Percentiles rank a stretch among this genome's conserved stretches.
These are phyloP conservation scores for Tetrapisispora namnaoensis DNA, from an alignment of 805 yeast genomes.

Conservation along the genomic window DNA sequence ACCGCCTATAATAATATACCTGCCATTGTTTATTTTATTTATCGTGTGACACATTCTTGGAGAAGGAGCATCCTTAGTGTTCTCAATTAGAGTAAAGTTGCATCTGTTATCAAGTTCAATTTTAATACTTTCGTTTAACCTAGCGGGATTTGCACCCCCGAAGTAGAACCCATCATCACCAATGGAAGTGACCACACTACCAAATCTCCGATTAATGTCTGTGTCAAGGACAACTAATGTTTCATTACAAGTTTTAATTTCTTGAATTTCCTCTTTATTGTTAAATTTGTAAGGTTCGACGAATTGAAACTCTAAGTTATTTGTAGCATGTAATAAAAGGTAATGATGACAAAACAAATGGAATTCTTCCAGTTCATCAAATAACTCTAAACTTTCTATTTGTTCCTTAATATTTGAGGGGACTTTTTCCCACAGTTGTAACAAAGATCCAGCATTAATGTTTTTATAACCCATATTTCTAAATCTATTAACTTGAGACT, in stretches of 20 bases:
- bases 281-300: constrained; percentile 4
- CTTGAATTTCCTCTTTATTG: not conserved
- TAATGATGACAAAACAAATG: constrained; percentile 68
- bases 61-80: constrained; percentile 20
- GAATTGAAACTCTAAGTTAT: constrained; percentile 16
- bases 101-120: constrained; percentile 3
- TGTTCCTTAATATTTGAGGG: constrained; percentile 30
- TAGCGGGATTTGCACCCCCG: constrained; percentile 31
- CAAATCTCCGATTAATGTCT: constrained; percentile 17
- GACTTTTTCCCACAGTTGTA: constrained; percentile 49
- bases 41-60: constrained; percentile 51
- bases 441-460: constrained; percentile 46
- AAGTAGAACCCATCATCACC: constrained; percentile 16
- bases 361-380: constrained; percentile 82
- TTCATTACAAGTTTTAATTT: not conserved
- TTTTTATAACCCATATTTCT: constrained; percentile 33
- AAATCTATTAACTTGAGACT: constrained; percentile 45
- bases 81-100: constrained; percentile 4
- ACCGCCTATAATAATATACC: constrained; percentile 51
- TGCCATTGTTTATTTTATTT: constrained; percentile 24
- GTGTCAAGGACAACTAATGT: constrained; percentile 1
- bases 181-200: constrained; percentile 9
- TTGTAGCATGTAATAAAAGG: constrained; percentile 54
- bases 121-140: constrained; percentile 17
- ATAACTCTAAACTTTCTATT: constrained; percentile 48